Base-by-base conservation (phyloP, 768 basidiomycete genomes). In the Lentinula lateritia region DNA sequence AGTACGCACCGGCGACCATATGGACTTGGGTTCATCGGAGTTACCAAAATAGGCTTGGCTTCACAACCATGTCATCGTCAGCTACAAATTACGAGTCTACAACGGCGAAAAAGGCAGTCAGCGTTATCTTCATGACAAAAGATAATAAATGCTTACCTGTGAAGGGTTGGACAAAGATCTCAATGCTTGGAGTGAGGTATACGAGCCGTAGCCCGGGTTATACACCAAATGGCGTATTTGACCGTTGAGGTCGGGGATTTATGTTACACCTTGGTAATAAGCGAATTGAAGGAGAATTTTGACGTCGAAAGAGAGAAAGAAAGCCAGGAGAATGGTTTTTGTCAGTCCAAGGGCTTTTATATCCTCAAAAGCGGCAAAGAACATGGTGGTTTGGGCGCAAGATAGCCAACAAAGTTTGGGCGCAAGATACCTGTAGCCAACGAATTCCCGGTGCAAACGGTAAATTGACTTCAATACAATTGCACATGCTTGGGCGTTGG, bases 361-460 rank as follows among this genome's bases (percentile, higher is more conserved):
- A 48, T 20, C 20, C 46, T 74, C 98, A 98, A 15, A 95, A 95
- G 93, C 92, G n/a, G 90, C 89, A 0, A 92, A 88, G 83, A 96
- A 92, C 78, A 95, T 87, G 73, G 89, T 94, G 0, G 85, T 80
- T 53, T 94, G 79, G 0, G 53, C 53, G 53, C 53, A 54, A 54
- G 53, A 54, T 48, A 48, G 46, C 46, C 46, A 48, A 48, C 46
- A 39, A 54, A 38, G 53, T 38, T 54, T 54, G 92, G 93, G 32
- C 89, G 80, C 0, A 86, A 0, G 35, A 52, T 39, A 54, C 28
- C 28, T 32, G 50, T 23, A 46, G 20, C 50, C 4, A 13, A 18
- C 38, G 53, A 54, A 54, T 54, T 54, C 18, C 53, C 53, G 53
- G 38, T 39, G 53, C 53, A 38, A 39, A n/a, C 53, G 53, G 53